Evolutionary conservation across 352 stramenopile species (phyloP).

Genomic region (Phytopythium boreale): DNA sequence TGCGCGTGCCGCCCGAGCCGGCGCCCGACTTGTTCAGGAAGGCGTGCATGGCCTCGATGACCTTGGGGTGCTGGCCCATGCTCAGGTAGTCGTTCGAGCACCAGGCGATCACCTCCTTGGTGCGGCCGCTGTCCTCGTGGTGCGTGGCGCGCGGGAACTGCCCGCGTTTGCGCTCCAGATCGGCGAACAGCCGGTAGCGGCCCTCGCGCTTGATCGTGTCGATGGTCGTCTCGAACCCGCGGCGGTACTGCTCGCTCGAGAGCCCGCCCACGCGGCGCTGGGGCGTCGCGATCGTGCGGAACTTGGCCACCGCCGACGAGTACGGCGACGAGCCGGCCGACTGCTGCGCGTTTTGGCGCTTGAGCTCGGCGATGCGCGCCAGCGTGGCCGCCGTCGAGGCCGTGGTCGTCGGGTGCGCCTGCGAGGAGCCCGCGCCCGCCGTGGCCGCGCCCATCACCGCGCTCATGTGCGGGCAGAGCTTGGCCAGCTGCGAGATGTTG

Average conservation of each 20-base stretch:
- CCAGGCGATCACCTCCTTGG: slow-evolving; percentile 87
- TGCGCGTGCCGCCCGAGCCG: slow-evolving; percentile 83
- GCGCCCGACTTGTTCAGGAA: slow-evolving; percentile 78
- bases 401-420: slow-evolving; percentile 55
- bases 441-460: slow-evolving; percentile 63
- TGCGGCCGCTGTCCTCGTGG: slow-evolving; percentile 58
- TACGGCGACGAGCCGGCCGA: slow-evolving; percentile 18
- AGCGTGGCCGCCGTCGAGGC: slow-evolving; percentile 54
- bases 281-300: slow-evolving; percentile 49
- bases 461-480: slow-evolving; percentile 87
- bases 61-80: slow-evolving; percentile 89
- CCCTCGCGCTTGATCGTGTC: slow-evolving; percentile 83
- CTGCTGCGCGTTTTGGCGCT: slow-evolving; percentile 43
- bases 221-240: slow-evolving; percentile 73
- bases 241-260: slow-evolving; percentile 57
- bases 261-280: slow-evolving; percentile 67
- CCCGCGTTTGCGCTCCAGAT: slow-evolving; percentile 85
- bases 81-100: slow-evolving; percentile 91
- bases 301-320: slow-evolving; percentile 41
- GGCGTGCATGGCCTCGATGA: slow-evolving; percentile 81
- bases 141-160: slow-evolving; percentile 80
- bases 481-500: slow-evolving; percentile 84
- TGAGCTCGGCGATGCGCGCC: slow-evolving; percentile 69
- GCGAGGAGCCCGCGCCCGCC: slow-evolving; percentile 42
- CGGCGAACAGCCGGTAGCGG: slow-evolving; percentile 85